Evolutionary conservation across 805 yeast species (phyloP).

Genomic region (Pichia nakasei): DNA sequence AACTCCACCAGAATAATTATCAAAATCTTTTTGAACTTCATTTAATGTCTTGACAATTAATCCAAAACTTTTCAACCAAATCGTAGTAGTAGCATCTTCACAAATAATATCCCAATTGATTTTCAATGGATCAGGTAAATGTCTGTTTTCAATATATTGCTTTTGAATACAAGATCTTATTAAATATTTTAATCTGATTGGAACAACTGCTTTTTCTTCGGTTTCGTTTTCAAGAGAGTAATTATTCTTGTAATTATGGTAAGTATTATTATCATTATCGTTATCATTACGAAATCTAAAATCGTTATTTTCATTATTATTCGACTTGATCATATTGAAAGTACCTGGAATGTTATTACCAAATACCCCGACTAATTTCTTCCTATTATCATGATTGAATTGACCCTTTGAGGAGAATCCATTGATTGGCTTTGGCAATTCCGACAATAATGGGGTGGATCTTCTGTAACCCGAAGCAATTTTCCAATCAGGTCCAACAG

Average conservation of each 20-base stretch:
- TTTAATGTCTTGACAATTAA: slow-evolving; percentile 42
- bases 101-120: slow-evolving; percentile 48
- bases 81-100: slow-evolving; percentile 46
- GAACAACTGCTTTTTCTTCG: slow-evolving; percentile 35
- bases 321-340: slow-evolving; percentile 4
- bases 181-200: slow-evolving; percentile 43
- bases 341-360: slow-evolving; percentile 16
- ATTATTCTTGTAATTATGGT: background rate
- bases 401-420: slow-evolving; percentile 9
- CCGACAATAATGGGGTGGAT: slow-evolving; percentile 35
- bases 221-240: background rate
- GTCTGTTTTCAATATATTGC: slow-evolving; percentile 33
- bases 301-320: background rate
- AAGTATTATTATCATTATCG: slow-evolving; percentile 2
- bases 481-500: slow-evolving; percentile 43
- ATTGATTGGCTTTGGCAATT: slow-evolving; percentile 18
- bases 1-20: slow-evolving; percentile 12
- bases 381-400: slow-evolving; percentile 5
- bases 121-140: slow-evolving; percentile 11
- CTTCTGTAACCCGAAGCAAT: slow-evolving; percentile 37
- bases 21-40: slow-evolving; percentile 38
- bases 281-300: background rate
- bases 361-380: slow-evolving; percentile 10
- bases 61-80: slow-evolving; percentile 49
- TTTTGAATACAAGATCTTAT: slow-evolving; percentile 49